Percentiles rank a stretch among this genome's conserved stretches.
phyloP scores from a whole-genome alignment of 192 early-diverging fungal genomes.

The Lobulomyces angularis region DNA sequence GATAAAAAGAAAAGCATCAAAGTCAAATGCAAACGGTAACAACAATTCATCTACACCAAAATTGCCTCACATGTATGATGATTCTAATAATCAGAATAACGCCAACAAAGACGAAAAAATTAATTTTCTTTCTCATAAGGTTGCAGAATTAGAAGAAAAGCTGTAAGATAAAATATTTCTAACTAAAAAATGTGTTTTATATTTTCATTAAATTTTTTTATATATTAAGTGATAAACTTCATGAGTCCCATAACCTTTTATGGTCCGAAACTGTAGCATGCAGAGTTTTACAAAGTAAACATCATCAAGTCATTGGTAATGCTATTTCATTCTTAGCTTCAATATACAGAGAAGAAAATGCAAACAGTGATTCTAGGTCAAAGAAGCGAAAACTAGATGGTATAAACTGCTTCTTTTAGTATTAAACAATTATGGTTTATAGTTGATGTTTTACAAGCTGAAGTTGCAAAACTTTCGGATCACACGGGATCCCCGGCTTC shows the following conservation, averaged over 20 bases:
- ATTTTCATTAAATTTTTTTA: constrained; percentile 4
- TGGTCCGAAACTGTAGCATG: constrained; percentile 16
- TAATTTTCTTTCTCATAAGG: constrained; percentile 1
- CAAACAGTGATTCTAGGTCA: too few species aligned
- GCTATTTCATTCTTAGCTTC: too few species aligned
- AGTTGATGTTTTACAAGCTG: too few species aligned
- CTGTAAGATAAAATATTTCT: constrained; percentile 11
- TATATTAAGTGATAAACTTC: constrained; percentile 14
- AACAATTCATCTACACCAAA: background rate
- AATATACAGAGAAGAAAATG: too few species aligned
- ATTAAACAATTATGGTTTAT: too few species aligned
- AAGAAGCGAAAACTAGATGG: too few species aligned
- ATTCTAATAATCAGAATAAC: background rate
- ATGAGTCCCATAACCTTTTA: constrained; percentile 20
- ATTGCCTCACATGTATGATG: constrained; percentile 3
- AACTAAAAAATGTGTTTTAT: constrained; percentile 1
- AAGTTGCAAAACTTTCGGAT: too few species aligned
- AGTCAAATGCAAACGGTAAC: background rate
- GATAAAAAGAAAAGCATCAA: constrained; percentile 24
- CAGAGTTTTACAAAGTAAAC: constrained; percentile 13
- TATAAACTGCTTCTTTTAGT: too few species aligned
- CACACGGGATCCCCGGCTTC: too few species aligned
- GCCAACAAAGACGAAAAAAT: constrained; percentile 6
- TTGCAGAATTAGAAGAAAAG: constrained; percentile 18
- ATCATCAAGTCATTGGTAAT: constrained; percentile 17